Conservation (phyloP, 306 rosid genomes). For the Gastrolobium villosum region DNA sequence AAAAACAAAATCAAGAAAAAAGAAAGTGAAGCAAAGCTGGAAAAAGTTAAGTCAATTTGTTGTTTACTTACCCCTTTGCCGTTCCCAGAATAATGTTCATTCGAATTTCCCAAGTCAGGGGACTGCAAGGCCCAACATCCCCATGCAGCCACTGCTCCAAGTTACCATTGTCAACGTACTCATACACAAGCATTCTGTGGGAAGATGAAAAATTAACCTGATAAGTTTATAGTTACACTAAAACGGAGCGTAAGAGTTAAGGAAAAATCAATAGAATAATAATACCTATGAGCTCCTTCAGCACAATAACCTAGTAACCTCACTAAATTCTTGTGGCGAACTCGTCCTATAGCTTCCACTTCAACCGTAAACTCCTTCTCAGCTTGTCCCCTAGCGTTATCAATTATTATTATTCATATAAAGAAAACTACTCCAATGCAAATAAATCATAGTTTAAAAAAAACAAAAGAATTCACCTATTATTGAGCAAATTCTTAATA, state of each 20-base stretch:
- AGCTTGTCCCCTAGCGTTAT: conserved; percentile 80
- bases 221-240: background rate
- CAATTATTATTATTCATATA: background rate
- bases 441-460: background rate
- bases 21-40: background rate
- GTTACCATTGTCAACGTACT: conserved; percentile 88
- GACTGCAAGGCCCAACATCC: conserved; percentile 84
- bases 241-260: background rate
- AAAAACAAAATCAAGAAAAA: background rate
- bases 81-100: conserved; percentile 85
- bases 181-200: conserved; percentile 89
- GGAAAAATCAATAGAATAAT: background rate
- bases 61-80: conserved; percentile 74
- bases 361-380: conserved; percentile 92
- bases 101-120: conserved; percentile 87
- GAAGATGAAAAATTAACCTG: background rate
- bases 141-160: conserved; percentile 94
- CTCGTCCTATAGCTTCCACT: conserved; percentile 96
- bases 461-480: conserved; percentile 52
- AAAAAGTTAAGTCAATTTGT: background rate
- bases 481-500: conserved; percentile 86
- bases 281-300: conserved; percentile 94
- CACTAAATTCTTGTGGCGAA: conserved; percentile 87
- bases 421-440: background rate
- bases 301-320: conserved; percentile 94